These are phyloP conservation scores for Brettanomyces naardenensis DNA, from an alignment of 805 yeast species.

Conservation along the genomic window DNA sequence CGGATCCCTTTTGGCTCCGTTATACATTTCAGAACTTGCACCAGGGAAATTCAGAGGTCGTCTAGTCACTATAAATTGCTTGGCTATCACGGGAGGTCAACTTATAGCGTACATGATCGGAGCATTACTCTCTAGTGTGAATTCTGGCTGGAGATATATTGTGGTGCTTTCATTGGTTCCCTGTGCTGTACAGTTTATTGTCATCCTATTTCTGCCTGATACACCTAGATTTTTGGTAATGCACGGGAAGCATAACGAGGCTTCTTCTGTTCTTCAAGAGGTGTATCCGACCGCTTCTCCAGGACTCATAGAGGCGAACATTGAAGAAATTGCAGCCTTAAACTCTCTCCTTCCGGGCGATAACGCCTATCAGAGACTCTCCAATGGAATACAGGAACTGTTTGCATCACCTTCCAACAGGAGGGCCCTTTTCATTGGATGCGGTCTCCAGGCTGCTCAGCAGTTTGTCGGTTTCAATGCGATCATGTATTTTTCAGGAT, in stretches of 20 bases:
- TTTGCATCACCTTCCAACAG: constrained; percentile 37
- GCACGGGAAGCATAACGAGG: constrained; percentile 32
- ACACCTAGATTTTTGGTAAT: constrained; percentile 47
- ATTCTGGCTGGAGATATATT: constrained; percentile 44
- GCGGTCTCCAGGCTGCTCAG: constrained; percentile 51
- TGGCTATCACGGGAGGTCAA: constrained; percentile 52
- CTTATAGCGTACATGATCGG: constrained; percentile 45
- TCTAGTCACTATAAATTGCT: constrained; percentile 42
- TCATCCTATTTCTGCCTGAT: constrained; percentile 43
- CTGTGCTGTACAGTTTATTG: constrained; percentile 36
- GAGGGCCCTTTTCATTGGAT: constrained; percentile 44
- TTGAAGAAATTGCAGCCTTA: constrained; percentile 33
- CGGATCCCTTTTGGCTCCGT: constrained; percentile 47
- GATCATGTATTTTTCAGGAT: constrained; percentile 48
- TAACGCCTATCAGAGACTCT: constrained; percentile 7
- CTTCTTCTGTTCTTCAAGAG: constrained; percentile 30
- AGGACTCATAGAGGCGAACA: constrained; percentile 31
- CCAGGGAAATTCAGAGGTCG: constrained; percentile 46
- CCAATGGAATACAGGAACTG: constrained; percentile 34
- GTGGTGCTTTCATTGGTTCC: constrained; percentile 47
- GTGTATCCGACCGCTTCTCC: constrained; percentile 32
- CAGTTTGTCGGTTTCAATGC: constrained; percentile 54
- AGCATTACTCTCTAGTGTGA: constrained; percentile 34
- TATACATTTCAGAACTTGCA: constrained; percentile 45
- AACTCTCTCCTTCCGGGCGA: constrained; percentile 25